A percentile compares a stretch with the other conserved stretches of the same genome.
Evolutionary conservation across 2,329 filamentous ascomycete genomes (phyloP).

Genomic region (Fusarium keratoplasticum): DNA sequence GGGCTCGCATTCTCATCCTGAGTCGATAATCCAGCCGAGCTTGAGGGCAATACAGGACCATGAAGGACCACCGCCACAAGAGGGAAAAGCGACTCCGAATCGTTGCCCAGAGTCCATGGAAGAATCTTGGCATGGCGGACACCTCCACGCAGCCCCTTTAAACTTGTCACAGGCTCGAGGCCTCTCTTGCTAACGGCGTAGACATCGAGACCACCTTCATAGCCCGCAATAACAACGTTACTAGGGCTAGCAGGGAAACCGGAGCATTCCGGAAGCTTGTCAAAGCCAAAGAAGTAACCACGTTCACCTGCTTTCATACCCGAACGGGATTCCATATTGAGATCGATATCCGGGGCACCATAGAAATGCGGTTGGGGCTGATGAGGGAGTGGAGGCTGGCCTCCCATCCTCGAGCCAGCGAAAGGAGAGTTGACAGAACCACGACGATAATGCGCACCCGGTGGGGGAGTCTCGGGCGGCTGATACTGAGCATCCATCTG

Average conservation of each 20-base stretch:
- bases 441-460: slow-evolving; percentile 53
- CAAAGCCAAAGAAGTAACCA: slow-evolving; percentile 85
- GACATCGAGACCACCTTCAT: slow-evolving; percentile 83
- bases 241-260: slow-evolving; percentile 59
- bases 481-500: slow-evolving; percentile 62
- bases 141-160: slow-evolving; percentile 82
- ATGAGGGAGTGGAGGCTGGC: slow-evolving; percentile 77
- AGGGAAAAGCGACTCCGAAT: slow-evolving; percentile 71
- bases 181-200: slow-evolving; percentile 79
- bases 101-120: slow-evolving; percentile 70
- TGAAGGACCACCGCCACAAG: slow-evolving; percentile 85
- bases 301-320: slow-evolving; percentile 73
- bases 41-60: slow-evolving; percentile 72
- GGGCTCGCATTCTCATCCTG: slow-evolving; percentile 54
- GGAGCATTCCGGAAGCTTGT: slow-evolving; percentile 68
- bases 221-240: slow-evolving; percentile 80
- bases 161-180: slow-evolving; percentile 73
- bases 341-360: slow-evolving; percentile 77
- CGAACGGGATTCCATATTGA: slow-evolving; percentile 69
- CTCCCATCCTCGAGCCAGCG: slow-evolving; percentile 56
- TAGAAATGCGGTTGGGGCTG: slow-evolving; percentile 84
- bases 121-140: slow-evolving; percentile 87
- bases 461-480: slow-evolving; percentile 54
- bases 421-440: slow-evolving; percentile 65
- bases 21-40: slow-evolving; percentile 49